phyloP scores from a whole-genome alignment of 2,329 filamentous ascomycete genomes.

The Aspergillus brasiliensis region DNA sequence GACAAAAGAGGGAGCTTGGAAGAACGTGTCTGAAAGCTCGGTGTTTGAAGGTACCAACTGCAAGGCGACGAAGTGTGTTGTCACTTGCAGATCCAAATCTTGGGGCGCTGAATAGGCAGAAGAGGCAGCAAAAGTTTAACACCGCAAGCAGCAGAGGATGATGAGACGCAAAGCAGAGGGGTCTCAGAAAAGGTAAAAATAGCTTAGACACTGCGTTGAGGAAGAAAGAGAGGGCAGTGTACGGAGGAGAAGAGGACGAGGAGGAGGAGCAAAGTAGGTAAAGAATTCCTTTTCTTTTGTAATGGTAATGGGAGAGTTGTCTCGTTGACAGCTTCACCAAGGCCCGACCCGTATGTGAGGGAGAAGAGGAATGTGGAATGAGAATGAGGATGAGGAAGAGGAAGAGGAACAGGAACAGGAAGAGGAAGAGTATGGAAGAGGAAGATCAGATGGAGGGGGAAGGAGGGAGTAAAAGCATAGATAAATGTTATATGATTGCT shows the following conservation, averaged over 20 bases:
- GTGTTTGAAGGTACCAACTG: not conserved
- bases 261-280: not conserved
- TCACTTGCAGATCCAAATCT: not conserved
- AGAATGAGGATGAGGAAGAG: constrained; percentile 9
- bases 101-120: not conserved
- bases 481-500: constrained; percentile 34
- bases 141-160: not conserved
- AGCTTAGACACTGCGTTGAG: not conserved
- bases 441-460: constrained; percentile 11
- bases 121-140: not conserved
- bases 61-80: not conserved
- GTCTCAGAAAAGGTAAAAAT: not conserved
- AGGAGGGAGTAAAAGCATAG: constrained; percentile 26
- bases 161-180: not conserved
- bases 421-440: no score
- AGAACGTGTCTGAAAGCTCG: not conserved
- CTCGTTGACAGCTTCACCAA: constrained; percentile 4
- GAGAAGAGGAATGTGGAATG: constrained; percentile 14
- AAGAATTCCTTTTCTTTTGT: constrained; percentile 2
- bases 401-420: no score
- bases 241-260: not conserved
- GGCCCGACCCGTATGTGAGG: constrained; percentile 9
- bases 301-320: not conserved
- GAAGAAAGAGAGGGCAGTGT: not conserved
- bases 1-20: not conserved